Evolutionary conservation across 2,329 filamentous ascomycete species (phyloP), one percentile per base, ranked within the genome.

Genomic region (Fusarium citri): DNA sequence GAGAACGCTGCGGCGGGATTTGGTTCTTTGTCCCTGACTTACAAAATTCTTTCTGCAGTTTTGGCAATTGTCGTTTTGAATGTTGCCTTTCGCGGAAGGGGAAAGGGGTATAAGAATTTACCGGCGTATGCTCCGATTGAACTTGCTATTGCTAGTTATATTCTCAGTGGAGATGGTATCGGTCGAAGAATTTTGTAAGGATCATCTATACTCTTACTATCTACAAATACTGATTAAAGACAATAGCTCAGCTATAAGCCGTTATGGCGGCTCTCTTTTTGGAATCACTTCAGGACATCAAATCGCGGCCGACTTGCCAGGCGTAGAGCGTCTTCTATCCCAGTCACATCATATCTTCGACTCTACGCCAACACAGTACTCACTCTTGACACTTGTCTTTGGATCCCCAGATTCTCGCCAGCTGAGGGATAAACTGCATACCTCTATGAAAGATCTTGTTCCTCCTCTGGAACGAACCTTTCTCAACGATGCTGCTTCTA

Each of bases 401-500:
- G 72, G 69, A 1, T 42, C 46, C 25, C 28, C 23, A 1, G 55
- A 71, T 25, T 51, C 58, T 2, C 53, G 53, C 6, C 48, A 66
- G 6, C 28, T 66, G 6, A 64, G 23, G 23, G 47, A 12, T 4
- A 71, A 72, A 23, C 34, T 72, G 14, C 22, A 55, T 2, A 50
- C 10, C 1, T 64, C 59, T 20, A 12, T 46, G 30, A 68, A 49
- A 16, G 67, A 69, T 11, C 58, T 72, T 23, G 7, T 63, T 5
- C 37, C 51, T 22, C 50, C 66, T 3, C 40, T 74, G 16, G 72
- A 74, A 18, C 60, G 64, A 10, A 30, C 53, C 1, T 73, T 74
- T n/a, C 55, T 74, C 2, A 74, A 74, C 22, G 70, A 74, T 16
- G 50, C 53, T 15, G 53, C 66, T 15, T 63, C 72, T 8, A 70